A percentile compares a stretch with the other conserved stretches of the same genome.
These are phyloP conservation scores for Erythrophleum ivorense DNA, from an alignment of 331 rosid genomes.

Conservation along the genomic window DNA sequence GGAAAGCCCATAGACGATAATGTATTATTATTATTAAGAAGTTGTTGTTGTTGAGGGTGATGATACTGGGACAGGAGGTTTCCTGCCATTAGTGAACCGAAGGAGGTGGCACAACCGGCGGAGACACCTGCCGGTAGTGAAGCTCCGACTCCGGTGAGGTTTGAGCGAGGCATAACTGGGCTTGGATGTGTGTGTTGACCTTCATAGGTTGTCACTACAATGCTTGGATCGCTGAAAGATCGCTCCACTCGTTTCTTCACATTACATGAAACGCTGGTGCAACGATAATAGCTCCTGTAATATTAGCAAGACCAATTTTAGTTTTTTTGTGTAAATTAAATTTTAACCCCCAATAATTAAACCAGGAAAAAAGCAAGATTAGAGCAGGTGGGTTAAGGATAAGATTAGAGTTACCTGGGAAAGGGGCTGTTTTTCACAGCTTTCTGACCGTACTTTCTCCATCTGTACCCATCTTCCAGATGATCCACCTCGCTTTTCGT, in stretches of 20 bases:
- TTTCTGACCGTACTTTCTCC: conserved; percentile 84
- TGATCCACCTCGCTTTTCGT: conserved; percentile 99
- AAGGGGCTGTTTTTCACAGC: conserved; percentile 97
- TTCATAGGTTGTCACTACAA: conserved; percentile 96
- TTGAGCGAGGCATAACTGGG: conserved; percentile 68
- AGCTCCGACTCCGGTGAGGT: conserved; percentile 44
- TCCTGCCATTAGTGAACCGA: conserved; percentile 44
- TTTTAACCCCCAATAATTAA: background rate
- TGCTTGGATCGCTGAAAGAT: conserved; percentile 72
- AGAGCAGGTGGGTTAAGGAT: background rate
- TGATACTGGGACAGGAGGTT: conserved; percentile 46
- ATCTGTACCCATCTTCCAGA: conserved; percentile 75
- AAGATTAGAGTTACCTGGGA: conserved; percentile 63
- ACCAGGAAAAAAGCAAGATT: conserved; percentile 1
- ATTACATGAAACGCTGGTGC: conserved; percentile 85
- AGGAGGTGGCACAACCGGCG: conserved; percentile 30
- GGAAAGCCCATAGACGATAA: conserved; percentile 46
- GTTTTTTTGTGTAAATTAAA: background rate
- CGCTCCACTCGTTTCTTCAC: conserved; percentile 97
- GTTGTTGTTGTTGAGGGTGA: conserved; percentile 16
- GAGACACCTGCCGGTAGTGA: conserved; percentile 22
- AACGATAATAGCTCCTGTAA: conserved; percentile 92
- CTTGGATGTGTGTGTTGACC: conserved; percentile 93
- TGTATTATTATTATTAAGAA: conserved; percentile 16
- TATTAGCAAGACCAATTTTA: background rate